Conservation (phyloP, 163 green algal species). For the Volvox carteri region DNA sequence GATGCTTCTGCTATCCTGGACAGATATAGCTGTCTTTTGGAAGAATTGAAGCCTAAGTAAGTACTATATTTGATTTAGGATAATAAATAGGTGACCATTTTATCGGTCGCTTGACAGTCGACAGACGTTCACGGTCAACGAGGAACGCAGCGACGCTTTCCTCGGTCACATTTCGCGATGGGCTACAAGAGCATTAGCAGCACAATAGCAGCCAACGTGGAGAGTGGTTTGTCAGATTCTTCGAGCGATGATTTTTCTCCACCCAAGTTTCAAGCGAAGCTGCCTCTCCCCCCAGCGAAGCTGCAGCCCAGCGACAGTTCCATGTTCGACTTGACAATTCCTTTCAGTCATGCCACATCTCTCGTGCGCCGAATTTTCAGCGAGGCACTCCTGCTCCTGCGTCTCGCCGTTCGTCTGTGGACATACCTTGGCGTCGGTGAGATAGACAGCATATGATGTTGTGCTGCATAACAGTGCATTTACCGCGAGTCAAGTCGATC, state of each 20-base stretch:
- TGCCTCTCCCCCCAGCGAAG: background rate
- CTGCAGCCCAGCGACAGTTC: slow-evolving; percentile 20
- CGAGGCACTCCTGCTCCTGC: slow-evolving; percentile 20
- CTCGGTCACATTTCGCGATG: slow-evolving; percentile 2
- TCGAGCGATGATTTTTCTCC: background rate
- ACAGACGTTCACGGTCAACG: background rate
- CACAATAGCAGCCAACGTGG: background rate
- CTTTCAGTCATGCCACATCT: slow-evolving; percentile 10
- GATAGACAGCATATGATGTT: too few species aligned
- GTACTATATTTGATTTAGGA: background rate
- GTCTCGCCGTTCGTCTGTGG: background rate
- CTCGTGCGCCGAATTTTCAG: slow-evolving; percentile 20
- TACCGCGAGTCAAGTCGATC: too few species aligned
- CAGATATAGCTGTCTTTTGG: background rate
- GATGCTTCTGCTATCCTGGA: background rate
- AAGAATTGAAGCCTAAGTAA: background rate
- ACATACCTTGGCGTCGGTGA: slow-evolving; percentile 33
- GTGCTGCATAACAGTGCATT: too few species aligned
- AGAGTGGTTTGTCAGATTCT: background rate
- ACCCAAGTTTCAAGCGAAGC: background rate
- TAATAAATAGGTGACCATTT: background rate
- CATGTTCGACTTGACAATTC: slow-evolving; percentile 36
- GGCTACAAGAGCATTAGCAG: background rate
- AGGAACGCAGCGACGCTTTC: slow-evolving; percentile 4
- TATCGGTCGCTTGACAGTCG: background rate